Evolutionary conservation across 2,329 filamentous ascomycete genomes (phyloP), one percentile per base, ranked within the genome.

Genomic region (Trichocomaceae sp.): DNA sequence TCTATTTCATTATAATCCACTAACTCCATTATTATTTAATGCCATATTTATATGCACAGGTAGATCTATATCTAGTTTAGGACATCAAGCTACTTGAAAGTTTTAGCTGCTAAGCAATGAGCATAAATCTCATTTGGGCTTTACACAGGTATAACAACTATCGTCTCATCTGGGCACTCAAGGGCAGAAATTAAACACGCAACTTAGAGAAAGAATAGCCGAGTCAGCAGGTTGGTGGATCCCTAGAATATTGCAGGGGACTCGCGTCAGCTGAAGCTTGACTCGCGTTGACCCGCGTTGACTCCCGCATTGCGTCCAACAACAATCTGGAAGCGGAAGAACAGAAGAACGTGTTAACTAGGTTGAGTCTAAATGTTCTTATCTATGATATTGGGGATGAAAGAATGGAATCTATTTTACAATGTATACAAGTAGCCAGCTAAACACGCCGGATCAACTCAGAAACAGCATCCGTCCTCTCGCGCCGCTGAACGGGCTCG

Each of bases 341-440:
- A n/a, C n/a, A n/a, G n/a, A n/a, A n/a, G n/a, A n/a, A n/a, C n/a
- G n/a, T n/a, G n/a, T n/a, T n/a, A n/a, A n/a, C n/a, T n/a, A n/a
- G n/a, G n/a, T n/a, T n/a, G n/a, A n/a, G n/a, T n/a, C n/a, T n/a
- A n/a, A n/a, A n/a, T n/a, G n/a, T n/a, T n/a, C n/a, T n/a, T n/a
- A n/a, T n/a, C n/a, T n/a, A n/a, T n/a, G n/a, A n/a, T n/a, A n/a
- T n/a, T n/a, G n/a, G n/a, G n/a, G n/a, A n/a, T n/a, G n/a, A n/a
- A n/a, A n/a, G n/a, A n/a, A n/a, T n/a, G n/a, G n/a, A n/a, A n/a
- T n/a, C n/a, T 57, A 54, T 53, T 54, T 31, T 57, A 57, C 55
- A 54, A 54, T 26, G 39, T 50, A 55, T 50, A 49, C 47, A 49
- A 23, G 49, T 29, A 33, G 20, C 13, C 12, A 12, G 5, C 39